phyloP scores from a whole-genome alignment of 768 basidiomycete species.

The Leccinum imitatum region DNA sequence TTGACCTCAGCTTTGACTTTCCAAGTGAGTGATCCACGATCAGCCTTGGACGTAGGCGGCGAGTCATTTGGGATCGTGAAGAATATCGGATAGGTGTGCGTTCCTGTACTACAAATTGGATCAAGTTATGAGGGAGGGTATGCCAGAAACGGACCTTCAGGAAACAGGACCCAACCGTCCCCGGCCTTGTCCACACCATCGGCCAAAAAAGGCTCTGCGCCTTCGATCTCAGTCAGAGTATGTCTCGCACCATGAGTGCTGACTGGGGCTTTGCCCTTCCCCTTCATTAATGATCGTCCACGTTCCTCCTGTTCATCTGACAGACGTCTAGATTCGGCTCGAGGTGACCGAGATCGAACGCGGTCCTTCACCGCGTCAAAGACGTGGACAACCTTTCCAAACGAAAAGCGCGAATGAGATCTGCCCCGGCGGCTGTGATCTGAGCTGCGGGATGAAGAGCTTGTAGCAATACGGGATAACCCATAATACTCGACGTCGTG shows the following conservation, averaged over 20 bases:
- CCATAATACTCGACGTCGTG: constrained; percentile 14
- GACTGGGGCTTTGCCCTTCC: constrained; percentile 31
- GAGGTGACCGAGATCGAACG: constrained; percentile 50
- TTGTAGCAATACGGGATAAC: constrained; percentile 11
- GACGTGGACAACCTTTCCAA: constrained; percentile 51
- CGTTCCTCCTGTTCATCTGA: constrained; percentile 15
- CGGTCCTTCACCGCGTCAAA: constrained; percentile 44
- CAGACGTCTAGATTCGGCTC: constrained; percentile 6
- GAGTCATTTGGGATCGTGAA: constrained; percentile 82
- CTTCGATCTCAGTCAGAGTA: constrained; percentile 26
- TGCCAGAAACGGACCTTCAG: constrained; percentile 57
- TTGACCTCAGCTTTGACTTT: constrained; percentile 77
- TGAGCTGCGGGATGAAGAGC: constrained; percentile 15
- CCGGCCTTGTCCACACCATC: constrained; percentile 35
- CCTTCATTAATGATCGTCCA: constrained; percentile 32
- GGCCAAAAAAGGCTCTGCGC: constrained; percentile 29
- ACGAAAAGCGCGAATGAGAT: constrained; percentile 50
- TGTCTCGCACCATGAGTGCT: neutral
- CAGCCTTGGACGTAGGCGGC: constrained; percentile 74
- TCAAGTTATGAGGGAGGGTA: neutral
- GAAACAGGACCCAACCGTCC: constrained; percentile 82
- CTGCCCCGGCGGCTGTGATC: constrained; percentile 32
- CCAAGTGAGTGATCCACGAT: constrained; percentile 80
- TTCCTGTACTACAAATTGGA: constrained; percentile 68
- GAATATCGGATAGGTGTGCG: constrained; percentile 94